A percentile compares a stretch with the other conserved stretches of the same genome.
phyloP scores from a whole-genome alignment of 176 grass and related monocot genomes.

The Tillandsia fasciculata region DNA sequence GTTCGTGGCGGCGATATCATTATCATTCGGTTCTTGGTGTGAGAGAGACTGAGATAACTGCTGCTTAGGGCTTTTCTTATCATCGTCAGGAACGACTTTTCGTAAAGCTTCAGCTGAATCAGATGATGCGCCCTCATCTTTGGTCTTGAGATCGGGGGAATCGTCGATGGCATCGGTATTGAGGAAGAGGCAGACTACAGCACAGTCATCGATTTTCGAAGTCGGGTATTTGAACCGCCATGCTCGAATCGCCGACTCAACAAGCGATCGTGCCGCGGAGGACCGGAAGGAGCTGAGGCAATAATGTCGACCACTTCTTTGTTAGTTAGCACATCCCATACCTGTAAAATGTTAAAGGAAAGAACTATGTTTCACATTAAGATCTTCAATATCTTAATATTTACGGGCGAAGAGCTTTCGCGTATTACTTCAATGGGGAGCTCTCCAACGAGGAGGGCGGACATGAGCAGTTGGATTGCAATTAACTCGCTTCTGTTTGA shows the following conservation, averaged over 20 bases:
- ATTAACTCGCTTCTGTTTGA: too few relatives aligned
- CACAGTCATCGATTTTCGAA: conserved; percentile 61
- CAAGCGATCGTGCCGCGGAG: conserved; percentile 48
- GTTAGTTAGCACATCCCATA: conserved; percentile 81
- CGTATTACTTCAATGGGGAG: too few relatives aligned
- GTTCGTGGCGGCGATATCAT: too few relatives aligned
- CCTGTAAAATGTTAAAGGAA: conserved; percentile 26
- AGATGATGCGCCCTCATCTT: background rate
- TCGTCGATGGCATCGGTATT: conserved; percentile 30
- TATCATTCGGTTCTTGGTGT: too few relatives aligned
- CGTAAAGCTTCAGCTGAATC: background rate
- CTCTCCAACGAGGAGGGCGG: too few relatives aligned
- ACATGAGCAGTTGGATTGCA: too few relatives aligned
- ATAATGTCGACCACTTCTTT: conserved; percentile 46
- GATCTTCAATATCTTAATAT: background rate
- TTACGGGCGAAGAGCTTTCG: too few relatives aligned
- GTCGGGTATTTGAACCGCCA: conserved; percentile 47
- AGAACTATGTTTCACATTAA: background rate
- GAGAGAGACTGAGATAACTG: too few relatives aligned
- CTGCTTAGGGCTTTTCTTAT: too few relatives aligned
- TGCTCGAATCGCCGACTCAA: conserved; percentile 38
- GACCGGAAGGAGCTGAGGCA: conserved; percentile 30
- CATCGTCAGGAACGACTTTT: too few relatives aligned
- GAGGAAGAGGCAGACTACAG: conserved; percentile 69
- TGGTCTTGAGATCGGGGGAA: conserved; percentile 7